phyloP scores from a whole-genome alignment of 176 grass and related monocot genomes.

The Cenchrus fungigraminus region DNA sequence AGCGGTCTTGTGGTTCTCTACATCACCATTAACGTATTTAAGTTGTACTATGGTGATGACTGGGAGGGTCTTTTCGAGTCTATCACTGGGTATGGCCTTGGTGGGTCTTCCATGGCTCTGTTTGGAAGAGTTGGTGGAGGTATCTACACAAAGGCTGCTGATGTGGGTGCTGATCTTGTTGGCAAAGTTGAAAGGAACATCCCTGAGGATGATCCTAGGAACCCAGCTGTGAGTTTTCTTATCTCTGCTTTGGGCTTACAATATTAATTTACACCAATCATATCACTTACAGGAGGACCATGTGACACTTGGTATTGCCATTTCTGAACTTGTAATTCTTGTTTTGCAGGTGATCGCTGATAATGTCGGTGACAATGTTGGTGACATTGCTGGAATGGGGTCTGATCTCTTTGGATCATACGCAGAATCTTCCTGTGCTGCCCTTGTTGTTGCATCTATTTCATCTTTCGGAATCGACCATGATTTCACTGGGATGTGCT shows the following conservation, averaged over 20 bases:
- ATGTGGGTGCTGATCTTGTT: conserved; percentile 94
- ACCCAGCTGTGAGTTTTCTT: conserved; percentile 78
- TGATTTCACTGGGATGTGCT: conserved; percentile 90
- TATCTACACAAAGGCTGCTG: conserved; percentile 96
- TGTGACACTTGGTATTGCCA: not conserved
- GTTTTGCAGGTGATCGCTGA: conserved; percentile 84
- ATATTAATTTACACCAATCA: not conserved
- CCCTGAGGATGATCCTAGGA: conserved; percentile 92
- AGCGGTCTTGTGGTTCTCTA: conserved; percentile 88
- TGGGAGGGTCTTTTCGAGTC: conserved; percentile 91
- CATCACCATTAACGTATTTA: conserved; percentile 78
- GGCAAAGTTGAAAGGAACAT: conserved; percentile 93
- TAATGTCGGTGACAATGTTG: conserved; percentile 94
- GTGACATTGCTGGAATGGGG: conserved; percentile 94
- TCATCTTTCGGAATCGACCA: conserved; percentile 90
- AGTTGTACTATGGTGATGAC: conserved; percentile 86
- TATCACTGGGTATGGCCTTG: conserved; percentile 94
- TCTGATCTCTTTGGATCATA: conserved; percentile 94
- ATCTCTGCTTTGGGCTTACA: not conserved
- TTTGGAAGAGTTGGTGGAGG: conserved; percentile 90
- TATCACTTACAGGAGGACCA: not conserved
- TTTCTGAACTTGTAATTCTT: conserved; percentile 31
- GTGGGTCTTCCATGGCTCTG: conserved; percentile 91
- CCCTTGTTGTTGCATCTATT: conserved; percentile 90
- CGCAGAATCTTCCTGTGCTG: conserved; percentile 86